Conservation (phyloP, 345 rosid species). For the Citrus medica region DNA sequence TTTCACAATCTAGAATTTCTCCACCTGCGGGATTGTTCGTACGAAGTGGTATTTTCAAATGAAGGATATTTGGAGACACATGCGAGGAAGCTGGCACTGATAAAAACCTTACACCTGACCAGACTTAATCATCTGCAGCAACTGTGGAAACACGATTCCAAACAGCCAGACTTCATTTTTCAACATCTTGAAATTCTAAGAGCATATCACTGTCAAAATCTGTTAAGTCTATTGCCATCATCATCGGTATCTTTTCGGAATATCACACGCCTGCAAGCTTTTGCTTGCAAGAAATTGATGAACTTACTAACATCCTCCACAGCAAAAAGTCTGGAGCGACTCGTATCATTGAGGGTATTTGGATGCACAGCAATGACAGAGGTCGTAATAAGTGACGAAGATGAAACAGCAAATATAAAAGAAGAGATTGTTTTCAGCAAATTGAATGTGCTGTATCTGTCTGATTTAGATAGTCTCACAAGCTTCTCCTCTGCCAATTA, state of each 20-base stretch:
- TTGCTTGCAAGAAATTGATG: neutral
- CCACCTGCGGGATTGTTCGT: neutral
- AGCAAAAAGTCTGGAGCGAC: slow-evolving; percentile 2
- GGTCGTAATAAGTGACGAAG: neutral
- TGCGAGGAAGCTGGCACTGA: neutral
- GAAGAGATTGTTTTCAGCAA: slow-evolving; percentile 1
- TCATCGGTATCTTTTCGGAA: slow-evolving; percentile 1
- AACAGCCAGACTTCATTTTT: neutral
- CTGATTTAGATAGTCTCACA: neutral
- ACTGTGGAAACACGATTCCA: slow-evolving; percentile 8
- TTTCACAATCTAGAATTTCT: slow-evolving; percentile 13
- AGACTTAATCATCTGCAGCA: neutral
- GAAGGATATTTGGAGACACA: neutral
- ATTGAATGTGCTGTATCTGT: neutral
- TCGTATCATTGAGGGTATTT: neutral
- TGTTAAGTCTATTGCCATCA: neutral
- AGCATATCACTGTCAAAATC: neutral
- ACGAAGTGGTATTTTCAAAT: slow-evolving; percentile 5
- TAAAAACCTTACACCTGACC: neutral
- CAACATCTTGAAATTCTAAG: slow-evolving; percentile 6
- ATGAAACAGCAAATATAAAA: neutral
- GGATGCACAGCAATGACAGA: neutral
- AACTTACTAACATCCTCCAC: neutral
- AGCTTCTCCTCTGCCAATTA: neutral
- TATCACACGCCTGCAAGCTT: neutral